Base-by-base conservation (phyloP, 2,329 filamentous ascomycete genomes). In the Conoideocrella luteorostrata region DNA sequence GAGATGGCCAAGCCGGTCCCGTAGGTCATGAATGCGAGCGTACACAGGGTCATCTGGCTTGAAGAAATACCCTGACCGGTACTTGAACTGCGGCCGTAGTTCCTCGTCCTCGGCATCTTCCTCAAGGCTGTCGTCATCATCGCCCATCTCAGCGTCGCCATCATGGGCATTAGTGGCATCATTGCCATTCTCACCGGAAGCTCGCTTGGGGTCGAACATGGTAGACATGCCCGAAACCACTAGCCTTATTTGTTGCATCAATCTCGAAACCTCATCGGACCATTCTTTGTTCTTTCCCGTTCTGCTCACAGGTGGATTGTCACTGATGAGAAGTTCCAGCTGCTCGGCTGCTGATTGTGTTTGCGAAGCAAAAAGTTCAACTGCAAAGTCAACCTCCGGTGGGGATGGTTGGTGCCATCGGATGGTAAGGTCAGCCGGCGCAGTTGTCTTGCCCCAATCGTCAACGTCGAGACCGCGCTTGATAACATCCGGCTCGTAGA, bases 231-330 rank as follows among this genome's bases (percentile, higher is more conserved):
- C 93, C 3, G 91, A 94, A 21, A 95, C 80, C 35, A 95, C 80
- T n/a, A 98, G 74, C 23, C 91, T 78, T 12, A 98, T 72, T 41
- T 96, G 82, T 11, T 91, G 87, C 45, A 98, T 75, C 52, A 95
- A 88, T 44, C 93, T 75, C 2, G 89, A 91, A 22, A 97, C 84
- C 61, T 98, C 94, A 61, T 98, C 93, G 0, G 91, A 96, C 93
- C 93, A 98, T 56, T 96, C 91, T 65, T 97, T 98, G 54, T 95
- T 94, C 61, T 91, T 95, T 29, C 93, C 93, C 52, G 90, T 91
- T 45, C 91, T 80, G 63, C 89, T 94, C 42, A 97, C 84, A 3
- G 82, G 84, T 2, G 89, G 84, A 28, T 84, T 78, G 36, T 88
- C 82, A 49, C 86, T 83, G 58, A 88, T 94, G n/a, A 98, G 74